A percentile compares a stretch with the other conserved stretches of the same genome.
phyloP scores from a whole-genome alignment of 2,329 filamentous ascomycete species.

The Venturia pyrina region DNA sequence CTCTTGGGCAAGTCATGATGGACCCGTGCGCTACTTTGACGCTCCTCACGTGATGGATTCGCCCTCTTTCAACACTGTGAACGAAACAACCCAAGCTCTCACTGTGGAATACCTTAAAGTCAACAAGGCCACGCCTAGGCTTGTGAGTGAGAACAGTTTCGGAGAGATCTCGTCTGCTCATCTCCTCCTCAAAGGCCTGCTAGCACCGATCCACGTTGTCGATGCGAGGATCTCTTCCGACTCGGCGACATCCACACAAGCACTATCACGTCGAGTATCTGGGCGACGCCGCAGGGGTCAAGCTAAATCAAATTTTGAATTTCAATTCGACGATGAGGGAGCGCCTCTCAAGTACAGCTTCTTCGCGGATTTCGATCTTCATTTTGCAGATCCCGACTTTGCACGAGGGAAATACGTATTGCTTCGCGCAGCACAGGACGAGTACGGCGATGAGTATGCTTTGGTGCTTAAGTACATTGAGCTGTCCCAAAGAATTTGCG shows the following conservation, averaged over 20 bases:
- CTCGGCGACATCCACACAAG: background rate
- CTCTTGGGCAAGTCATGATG: conserved; percentile 10
- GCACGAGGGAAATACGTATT: background rate
- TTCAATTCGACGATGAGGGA: background rate
- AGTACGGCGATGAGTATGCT: conserved; percentile 5
- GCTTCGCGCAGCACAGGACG: background rate
- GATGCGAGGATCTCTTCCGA: background rate
- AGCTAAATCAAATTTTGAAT: conserved; percentile 1
- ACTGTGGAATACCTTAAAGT: background rate
- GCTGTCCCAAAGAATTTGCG: background rate
- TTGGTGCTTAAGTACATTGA: conserved; percentile 9
- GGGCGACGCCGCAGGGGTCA: background rate
- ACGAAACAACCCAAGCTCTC: background rate
- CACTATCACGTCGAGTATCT: background rate
- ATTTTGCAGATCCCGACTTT: background rate
- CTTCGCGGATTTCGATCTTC: conserved; percentile 9
- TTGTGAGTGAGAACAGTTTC: background rate
- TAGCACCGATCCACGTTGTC: conserved; percentile 2
- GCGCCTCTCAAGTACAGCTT: conserved; percentile 2
- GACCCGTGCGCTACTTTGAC: conserved; percentile 10
- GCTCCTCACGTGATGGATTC: conserved; percentile 4
- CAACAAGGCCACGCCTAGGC: background rate
- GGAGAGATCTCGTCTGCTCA: conserved; percentile 7
- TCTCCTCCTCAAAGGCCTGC: background rate
- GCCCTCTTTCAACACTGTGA: background rate